These are phyloP conservation scores for Chamaecyparis obtusa DNA, from an alignment of 75 land plant species.

Conservation along the genomic window DNA sequence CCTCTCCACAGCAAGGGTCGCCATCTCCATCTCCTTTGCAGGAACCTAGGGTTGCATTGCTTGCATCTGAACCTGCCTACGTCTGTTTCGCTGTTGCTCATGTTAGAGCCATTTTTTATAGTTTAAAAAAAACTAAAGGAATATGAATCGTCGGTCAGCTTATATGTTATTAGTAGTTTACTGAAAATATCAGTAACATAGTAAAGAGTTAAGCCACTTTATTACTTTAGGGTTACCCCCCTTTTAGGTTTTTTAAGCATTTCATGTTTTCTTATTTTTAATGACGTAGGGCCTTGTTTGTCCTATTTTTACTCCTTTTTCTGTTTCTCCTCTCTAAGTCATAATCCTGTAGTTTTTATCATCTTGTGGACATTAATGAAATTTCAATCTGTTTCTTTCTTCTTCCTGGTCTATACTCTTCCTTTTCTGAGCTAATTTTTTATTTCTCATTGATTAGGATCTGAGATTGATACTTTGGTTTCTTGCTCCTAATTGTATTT, in stretches of 20 bases:
- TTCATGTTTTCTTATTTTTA: neutral
- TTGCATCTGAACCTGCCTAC: no score
- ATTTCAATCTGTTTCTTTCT: no score
- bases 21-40: no score
- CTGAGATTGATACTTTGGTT: neutral
- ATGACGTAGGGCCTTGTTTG: neutral
- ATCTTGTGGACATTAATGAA: no score
- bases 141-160: no score
- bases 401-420: neutral
- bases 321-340: neutral
- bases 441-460: neutral
- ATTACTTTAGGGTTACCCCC: neutral
- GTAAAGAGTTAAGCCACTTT: neutral
- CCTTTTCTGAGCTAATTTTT: neutral
- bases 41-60: no score
- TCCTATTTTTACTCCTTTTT: neutral
- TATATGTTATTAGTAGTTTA: neutral
- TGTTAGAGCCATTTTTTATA: no score
- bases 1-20: no score
- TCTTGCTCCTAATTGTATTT: neutral
- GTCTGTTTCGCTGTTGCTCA: no score
- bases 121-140: no score
- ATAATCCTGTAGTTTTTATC: no score
- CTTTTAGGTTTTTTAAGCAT: no score
- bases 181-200: neutral